Evolutionary conservation across 768 basidiomycete genomes (phyloP).

Genomic region (Suillus sp.): DNA sequence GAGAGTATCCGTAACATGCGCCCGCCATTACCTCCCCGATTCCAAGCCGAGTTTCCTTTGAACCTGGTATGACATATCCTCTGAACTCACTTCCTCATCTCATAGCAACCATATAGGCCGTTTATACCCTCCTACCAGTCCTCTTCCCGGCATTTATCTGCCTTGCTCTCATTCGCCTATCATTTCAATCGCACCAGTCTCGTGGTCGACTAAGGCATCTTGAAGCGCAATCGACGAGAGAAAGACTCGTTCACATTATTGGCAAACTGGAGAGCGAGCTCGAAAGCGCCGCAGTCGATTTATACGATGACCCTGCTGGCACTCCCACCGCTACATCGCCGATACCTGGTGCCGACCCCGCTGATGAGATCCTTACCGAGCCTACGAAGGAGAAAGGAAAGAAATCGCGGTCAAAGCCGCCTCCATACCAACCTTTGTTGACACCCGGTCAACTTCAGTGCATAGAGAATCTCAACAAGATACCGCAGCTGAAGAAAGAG

Average conservation of each 20-base stretch:
- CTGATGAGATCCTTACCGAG: not conserved
- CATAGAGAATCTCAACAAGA: constrained; percentile 59
- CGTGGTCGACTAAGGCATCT: constrained; percentile 64
- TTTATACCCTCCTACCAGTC: constrained; percentile 62
- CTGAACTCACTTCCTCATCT: not conserved
- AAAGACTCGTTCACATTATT: constrained; percentile 59
- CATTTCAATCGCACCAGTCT: constrained; percentile 59
- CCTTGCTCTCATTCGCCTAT: constrained; percentile 56
- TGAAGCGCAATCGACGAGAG: constrained; percentile 53
- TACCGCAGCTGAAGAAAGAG: constrained; percentile 72
- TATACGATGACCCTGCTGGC: constrained; percentile 49
- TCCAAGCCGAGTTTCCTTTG: constrained; percentile 64
- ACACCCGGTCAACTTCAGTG: constrained; percentile 59
- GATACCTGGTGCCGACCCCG: constrained; percentile 1
- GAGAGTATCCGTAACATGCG: constrained; percentile 39
- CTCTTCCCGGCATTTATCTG: constrained; percentile 62
- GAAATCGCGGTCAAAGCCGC: constrained; percentile 13
- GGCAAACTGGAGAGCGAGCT: constrained; percentile 60
- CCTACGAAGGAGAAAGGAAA: constrained; percentile 9
- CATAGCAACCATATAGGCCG: constrained; percentile 38
- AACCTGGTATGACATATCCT: constrained; percentile 56
- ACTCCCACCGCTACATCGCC: constrained; percentile 23
- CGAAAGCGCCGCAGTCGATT: constrained; percentile 61
- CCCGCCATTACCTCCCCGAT: constrained; percentile 57
- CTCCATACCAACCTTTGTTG: constrained; percentile 46